A percentile compares a stretch with the other conserved stretches of the same genome.
Evolutionary conservation across 805 yeast genomes (phyloP).

Genomic region (Kazachstania bromeliacearum): DNA sequence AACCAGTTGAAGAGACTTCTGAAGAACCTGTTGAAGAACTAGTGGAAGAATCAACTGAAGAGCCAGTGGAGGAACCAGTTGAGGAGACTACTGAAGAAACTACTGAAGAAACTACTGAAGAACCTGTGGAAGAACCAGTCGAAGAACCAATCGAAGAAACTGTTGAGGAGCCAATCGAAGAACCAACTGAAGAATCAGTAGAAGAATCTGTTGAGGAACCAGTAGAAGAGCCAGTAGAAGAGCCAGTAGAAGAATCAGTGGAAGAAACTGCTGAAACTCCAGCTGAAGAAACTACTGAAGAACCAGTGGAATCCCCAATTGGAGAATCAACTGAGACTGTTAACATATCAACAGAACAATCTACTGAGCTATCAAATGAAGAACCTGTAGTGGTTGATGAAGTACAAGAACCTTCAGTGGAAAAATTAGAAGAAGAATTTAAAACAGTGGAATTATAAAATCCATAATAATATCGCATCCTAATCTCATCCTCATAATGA

Average conservation of each 20-base stretch:
- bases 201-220: constrained; percentile 3
- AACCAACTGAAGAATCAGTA: constrained; percentile 7
- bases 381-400: constrained; percentile 7
- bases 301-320: constrained; percentile 4
- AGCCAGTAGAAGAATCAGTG: constrained; percentile 6
- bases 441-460: constrained; percentile 26
- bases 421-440: constrained; percentile 8
- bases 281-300: constrained; percentile 12
- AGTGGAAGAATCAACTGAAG: constrained; percentile 6
- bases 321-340: constrained; percentile 7
- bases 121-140: constrained; percentile 4
- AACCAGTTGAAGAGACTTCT: constrained; percentile 3
- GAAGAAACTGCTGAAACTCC: constrained; percentile 4
- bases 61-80: constrained; percentile 4
- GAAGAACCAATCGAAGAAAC: constrained; percentile 1
- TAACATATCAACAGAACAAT: constrained; percentile 10
- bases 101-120: not conserved
- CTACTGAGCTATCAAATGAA: not conserved
- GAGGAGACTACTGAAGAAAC: constrained; percentile 3
- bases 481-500: too few relatives aligned
- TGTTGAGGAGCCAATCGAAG: constrained; percentile 5
- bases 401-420: constrained; percentile 6
- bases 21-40: constrained; percentile 6
- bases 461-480: too few relatives aligned
- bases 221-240: constrained; percentile 6